A percentile compares a stretch with the other conserved stretches of the same genome.
Conservation (phyloP, 2,329 filamentous ascomycete species). For the Aspergillus pseudotamarii region DNA sequence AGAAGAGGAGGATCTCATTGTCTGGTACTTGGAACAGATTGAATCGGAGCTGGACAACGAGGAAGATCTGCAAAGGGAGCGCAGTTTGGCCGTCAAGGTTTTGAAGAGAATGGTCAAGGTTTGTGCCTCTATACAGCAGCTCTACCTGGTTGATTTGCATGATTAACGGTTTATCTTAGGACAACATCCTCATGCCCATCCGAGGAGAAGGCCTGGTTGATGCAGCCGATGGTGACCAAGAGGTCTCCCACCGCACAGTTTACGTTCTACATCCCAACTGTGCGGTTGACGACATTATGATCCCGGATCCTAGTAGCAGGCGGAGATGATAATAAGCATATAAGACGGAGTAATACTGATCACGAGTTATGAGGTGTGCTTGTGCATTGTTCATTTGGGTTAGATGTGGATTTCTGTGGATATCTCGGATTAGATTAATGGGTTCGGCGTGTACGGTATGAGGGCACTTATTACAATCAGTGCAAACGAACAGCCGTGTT, state of each 20-base stretch:
- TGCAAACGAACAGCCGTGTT: neutral
- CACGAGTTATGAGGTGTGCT: conserved; percentile 8
- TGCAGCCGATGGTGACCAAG: conserved; percentile 60
- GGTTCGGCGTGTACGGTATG: conserved; percentile 1
- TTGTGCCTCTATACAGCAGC: conserved; percentile 33
- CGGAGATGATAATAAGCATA: conserved; percentile 23
- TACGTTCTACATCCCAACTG: conserved; percentile 96
- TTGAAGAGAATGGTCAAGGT: conserved; percentile 96
- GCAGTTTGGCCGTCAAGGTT: conserved; percentile 76
- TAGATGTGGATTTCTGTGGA: conserved; percentile 5
- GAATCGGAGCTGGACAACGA: conserved; percentile 80
- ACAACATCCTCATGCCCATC: conserved; percentile 62
- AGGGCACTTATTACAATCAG: neutral
- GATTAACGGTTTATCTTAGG: conserved; percentile 40
- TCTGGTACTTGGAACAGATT: conserved; percentile 91
- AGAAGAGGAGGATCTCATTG: conserved; percentile 75
- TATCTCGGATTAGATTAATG: conserved; percentile 7
- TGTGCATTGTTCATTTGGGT: neutral
- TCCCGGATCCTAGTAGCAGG: conserved; percentile 10
- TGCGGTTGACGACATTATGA: conserved; percentile 66
- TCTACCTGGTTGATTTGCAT: neutral
- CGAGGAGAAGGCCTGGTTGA: conserved; percentile 88
- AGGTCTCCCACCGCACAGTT: conserved; percentile 57
- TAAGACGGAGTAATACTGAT: conserved; percentile 19
- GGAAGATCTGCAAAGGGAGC: conserved; percentile 78